Evolutionary conservation across 352 stramenopile genomes (phyloP).

Genomic region (Phytophthora ramorum): DNA sequence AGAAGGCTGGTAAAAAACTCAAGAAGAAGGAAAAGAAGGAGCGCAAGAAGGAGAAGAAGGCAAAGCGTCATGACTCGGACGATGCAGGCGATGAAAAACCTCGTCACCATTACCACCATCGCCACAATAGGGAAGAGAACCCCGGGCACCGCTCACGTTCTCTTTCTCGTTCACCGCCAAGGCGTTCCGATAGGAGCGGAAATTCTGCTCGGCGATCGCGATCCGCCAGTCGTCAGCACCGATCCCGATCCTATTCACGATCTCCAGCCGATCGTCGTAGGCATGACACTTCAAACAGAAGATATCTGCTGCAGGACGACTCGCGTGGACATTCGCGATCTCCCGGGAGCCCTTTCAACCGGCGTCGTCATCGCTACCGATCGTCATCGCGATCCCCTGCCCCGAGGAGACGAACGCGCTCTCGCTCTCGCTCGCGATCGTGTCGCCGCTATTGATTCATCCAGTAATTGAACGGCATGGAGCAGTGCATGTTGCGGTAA

Average conservation of each 20-base stretch:
- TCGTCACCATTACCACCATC: conserved; percentile 5
- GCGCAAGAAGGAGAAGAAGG: conserved; percentile 44
- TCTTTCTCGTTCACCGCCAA: conserved; percentile 21
- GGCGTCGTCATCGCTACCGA: conserved; percentile 22
- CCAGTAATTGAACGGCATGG: background rate
- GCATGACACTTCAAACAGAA: conserved; percentile 12
- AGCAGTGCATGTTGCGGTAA: conserved; percentile 5
- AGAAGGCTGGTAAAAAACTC: conserved; percentile 73
- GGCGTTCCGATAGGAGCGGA: conserved; percentile 6
- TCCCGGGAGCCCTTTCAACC: conserved; percentile 3
- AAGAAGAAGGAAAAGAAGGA: conserved; percentile 78
- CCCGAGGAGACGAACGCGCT: conserved; percentile 13
- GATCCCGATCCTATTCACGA: conserved; percentile 31
- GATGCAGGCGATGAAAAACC: conserved; percentile 17
- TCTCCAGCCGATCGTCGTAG: conserved; percentile 24
- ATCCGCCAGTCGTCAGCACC: conserved; percentile 16
- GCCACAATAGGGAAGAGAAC: conserved; percentile 15
- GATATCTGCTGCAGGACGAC: background rate
- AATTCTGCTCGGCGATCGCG: conserved; percentile 16
- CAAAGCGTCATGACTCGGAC: conserved; percentile 12
- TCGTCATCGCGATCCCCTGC: conserved; percentile 28
- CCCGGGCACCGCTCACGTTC: conserved; percentile 13
- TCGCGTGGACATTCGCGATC: conserved; percentile 23
- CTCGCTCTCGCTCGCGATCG: conserved; percentile 32
- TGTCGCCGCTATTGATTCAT: conserved; percentile 26